Evolutionary conservation across 2,329 filamentous ascomycete genomes (phyloP).

Genomic region (Exophiala viscosa): DNA sequence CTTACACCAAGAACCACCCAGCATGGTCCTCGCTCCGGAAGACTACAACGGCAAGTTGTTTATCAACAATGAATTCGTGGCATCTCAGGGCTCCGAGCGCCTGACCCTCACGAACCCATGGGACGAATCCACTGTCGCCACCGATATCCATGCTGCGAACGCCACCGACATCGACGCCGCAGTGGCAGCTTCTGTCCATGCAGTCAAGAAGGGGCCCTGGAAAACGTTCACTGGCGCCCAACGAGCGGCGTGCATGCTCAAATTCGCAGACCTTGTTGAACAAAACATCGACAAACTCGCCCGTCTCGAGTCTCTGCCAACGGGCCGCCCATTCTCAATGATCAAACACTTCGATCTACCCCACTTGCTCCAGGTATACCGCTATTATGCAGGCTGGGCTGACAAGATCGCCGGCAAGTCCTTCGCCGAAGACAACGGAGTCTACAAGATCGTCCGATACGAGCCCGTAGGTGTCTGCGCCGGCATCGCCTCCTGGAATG

Average conservation of each 20-base stretch:
- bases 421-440: constrained; percentile 70
- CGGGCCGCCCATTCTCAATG: constrained; percentile 62
- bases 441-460: constrained; percentile 60
- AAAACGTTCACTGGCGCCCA: constrained; percentile 26
- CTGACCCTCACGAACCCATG: constrained; percentile 35
- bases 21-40: constrained; percentile 2
- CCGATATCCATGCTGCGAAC: constrained; percentile 31
- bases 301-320: constrained; percentile 31
- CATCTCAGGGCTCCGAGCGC: constrained; percentile 33
- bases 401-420: constrained; percentile 91
- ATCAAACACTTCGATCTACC: constrained; percentile 60
- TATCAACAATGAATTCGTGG: constrained; percentile 44
- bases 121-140: constrained; percentile 31
- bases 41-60: constrained; percentile 35
- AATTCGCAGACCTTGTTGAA: constrained; percentile 46
- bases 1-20: neutral
- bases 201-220: constrained; percentile 31
- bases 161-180: constrained; percentile 35
- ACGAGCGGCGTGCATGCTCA: constrained; percentile 26
- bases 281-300: constrained; percentile 30
- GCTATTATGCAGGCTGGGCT: constrained; percentile 87
- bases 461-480: constrained; percentile 76
- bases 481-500: constrained; percentile 84
- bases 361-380: constrained; percentile 65
- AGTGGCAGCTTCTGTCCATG: constrained; percentile 34